Conservation (phyloP, 106 monocot species). For the Xerophyta viscosa region DNA sequence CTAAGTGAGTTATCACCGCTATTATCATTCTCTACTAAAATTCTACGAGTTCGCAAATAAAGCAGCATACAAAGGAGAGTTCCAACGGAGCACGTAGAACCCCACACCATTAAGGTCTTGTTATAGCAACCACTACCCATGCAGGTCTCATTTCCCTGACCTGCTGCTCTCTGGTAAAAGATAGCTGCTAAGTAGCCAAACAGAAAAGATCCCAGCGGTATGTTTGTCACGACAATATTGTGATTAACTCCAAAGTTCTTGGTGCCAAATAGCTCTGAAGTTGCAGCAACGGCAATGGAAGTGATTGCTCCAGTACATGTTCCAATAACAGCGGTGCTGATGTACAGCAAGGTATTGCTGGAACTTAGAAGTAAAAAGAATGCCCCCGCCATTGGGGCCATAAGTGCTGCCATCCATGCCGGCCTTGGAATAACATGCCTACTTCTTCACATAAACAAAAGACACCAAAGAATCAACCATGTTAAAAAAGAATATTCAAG, state of each 20-base stretch:
- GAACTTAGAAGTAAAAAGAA: constrained; percentile 44
- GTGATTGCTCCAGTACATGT: constrained; percentile 53
- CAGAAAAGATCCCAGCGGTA: constrained; percentile 70
- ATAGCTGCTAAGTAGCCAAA: constrained; percentile 63
- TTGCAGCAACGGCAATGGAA: constrained; percentile 49
- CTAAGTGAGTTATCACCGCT: background rate
- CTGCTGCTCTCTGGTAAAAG: constrained; percentile 37
- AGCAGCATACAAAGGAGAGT: constrained; percentile 28
- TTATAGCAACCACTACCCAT: constrained; percentile 39
- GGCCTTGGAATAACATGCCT: constrained; percentile 25
- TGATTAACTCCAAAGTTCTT: constrained; percentile 65
- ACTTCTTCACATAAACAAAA: background rate
- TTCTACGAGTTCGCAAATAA: constrained; percentile 22
- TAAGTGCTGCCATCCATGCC: constrained; percentile 39
- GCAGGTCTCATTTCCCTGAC: constrained; percentile 15
- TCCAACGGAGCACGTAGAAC: constrained; percentile 37
- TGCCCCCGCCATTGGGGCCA: constrained; percentile 42
- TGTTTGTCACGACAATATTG: constrained; percentile 69
- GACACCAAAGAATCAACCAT: background rate
- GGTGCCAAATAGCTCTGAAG: constrained; percentile 63
- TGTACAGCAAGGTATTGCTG: constrained; percentile 26
- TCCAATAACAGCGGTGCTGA: constrained; percentile 49
- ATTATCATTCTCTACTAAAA: background rate
- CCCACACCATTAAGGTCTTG: constrained; percentile 50
- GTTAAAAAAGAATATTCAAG: no score